A percentile compares a stretch with the other conserved stretches of the same genome.
phyloP scores from a whole-genome alignment of 139 green algal genomes.

The Limnomonas spitsbergensis region DNA sequence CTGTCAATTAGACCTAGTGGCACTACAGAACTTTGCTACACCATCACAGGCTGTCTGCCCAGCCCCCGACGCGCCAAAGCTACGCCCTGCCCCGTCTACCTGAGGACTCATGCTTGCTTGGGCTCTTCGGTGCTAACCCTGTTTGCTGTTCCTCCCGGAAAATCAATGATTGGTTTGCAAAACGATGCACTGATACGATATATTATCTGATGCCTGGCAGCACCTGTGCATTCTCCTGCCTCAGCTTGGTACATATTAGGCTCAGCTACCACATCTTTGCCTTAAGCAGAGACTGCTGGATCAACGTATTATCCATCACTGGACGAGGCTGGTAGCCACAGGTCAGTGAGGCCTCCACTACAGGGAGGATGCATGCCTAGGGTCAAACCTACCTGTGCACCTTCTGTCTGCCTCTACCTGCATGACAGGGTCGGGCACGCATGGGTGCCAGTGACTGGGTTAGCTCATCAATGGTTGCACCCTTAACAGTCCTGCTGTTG shows the following conservation, averaged over 20 bases:
- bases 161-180: constrained; percentile 46
- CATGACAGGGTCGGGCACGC: too few species aligned
- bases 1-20: too few species aligned
- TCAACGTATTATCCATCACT: constrained; percentile 79
- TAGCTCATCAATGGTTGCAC: neutral
- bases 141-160: neutral
- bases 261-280: constrained; percentile 63
- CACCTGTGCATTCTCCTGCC: constrained; percentile 29
- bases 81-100: neutral
- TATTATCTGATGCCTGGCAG: constrained; percentile 29
- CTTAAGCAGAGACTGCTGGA: constrained; percentile 37
- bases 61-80: too few species aligned
- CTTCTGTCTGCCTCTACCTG: too few species aligned
- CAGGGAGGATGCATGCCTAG: too few species aligned
- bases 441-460: too few species aligned
- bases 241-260: constrained; percentile 43
- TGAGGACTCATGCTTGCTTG: neutral
- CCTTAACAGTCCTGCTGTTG: neutral
- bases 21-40: neutral
- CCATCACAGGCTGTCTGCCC: too few species aligned
- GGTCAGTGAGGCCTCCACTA: constrained; percentile 55
- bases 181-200: constrained; percentile 21
- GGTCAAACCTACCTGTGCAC: too few species aligned
- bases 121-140: neutral
- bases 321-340: constrained; percentile 35